A percentile compares a stretch with the other conserved stretches of the same genome.
Conservation (phyloP, 768 basidiomycete species). For the Russula sp. region DNA sequence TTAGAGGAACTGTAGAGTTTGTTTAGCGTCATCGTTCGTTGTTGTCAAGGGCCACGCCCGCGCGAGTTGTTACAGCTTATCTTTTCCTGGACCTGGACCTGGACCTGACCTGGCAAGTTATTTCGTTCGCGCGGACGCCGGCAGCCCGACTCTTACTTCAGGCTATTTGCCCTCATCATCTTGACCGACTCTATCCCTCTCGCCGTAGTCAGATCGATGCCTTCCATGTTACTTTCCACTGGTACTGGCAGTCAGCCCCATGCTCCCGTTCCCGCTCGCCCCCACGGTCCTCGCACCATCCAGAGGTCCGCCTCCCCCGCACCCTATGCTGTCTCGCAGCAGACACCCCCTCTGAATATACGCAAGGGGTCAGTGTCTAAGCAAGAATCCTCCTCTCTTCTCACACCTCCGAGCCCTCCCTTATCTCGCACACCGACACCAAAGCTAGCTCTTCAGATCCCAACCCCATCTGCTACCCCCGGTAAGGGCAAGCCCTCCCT, state of each 20-base stretch:
- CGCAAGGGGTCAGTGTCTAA: constrained; percentile 33
- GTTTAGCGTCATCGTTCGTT: rapidly evolving
- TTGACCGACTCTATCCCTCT: background rate
- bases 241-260: constrained; percentile 26
- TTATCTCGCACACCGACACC: constrained; percentile 27
- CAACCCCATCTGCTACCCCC: constrained; percentile 19
- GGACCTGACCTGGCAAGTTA: background rate
- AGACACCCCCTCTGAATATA: constrained; percentile 37
- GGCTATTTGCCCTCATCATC: background rate
- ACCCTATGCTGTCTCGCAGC: constrained; percentile 29
- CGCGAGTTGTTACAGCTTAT: background rate
- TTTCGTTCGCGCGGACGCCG: constrained; percentile 13
- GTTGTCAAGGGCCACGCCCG: constrained; percentile 14
- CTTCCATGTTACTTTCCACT: constrained; percentile 16
- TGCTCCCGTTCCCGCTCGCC: constrained; percentile 32
- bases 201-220: background rate
- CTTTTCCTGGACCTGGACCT: background rate
- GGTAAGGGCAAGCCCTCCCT: constrained; percentile 24
- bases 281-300: constrained; percentile 46
- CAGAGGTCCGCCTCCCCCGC: constrained; percentile 41
- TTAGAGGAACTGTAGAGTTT: background rate
- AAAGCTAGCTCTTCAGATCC: constrained; percentile 32
- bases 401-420: constrained; percentile 22
- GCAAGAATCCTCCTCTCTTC: constrained; percentile 11
- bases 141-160: constrained; percentile 2